A percentile compares a stretch with the other conserved stretches of the same genome.
phyloP scores from a whole-genome alignment of 2,329 filamentous ascomycete genomes.

The Nakataea oryzae region DNA sequence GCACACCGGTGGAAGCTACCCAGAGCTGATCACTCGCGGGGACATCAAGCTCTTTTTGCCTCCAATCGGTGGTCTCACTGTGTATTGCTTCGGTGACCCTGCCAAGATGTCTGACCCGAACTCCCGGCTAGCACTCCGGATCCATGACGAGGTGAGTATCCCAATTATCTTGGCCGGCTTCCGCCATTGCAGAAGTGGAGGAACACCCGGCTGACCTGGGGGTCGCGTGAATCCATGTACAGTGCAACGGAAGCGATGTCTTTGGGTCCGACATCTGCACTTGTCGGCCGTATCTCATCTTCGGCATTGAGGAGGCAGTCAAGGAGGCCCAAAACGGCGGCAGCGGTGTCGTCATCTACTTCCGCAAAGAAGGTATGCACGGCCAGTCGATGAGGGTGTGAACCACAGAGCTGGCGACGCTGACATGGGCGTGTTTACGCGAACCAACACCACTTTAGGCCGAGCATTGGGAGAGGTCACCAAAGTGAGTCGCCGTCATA shows the following conservation, averaged over 20 bases:
- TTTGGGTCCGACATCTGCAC: constrained; percentile 98
- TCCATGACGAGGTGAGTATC: constrained; percentile 52
- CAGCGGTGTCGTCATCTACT: constrained; percentile 94
- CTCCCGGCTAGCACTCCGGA: constrained; percentile 68
- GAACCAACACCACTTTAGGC: constrained; percentile 21
- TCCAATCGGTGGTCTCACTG: constrained; percentile 88
- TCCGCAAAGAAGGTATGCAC: constrained; percentile 69
- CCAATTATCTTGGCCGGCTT: not conserved
- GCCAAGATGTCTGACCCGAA: constrained; percentile 87
- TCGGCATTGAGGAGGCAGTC: constrained; percentile 93
- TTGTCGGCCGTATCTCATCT: constrained; percentile 89
- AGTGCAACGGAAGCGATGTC: constrained; percentile 93
- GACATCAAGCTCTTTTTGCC: constrained; percentile 95
- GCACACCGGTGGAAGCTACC: constrained; percentile 91
- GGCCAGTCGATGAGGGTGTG: not conserved
- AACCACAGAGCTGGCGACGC: not conserved
- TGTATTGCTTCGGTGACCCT: constrained; percentile 94
- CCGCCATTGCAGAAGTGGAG: not conserved
- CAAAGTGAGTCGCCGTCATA: constrained; percentile 50
- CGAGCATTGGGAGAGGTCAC: constrained; percentile 90
- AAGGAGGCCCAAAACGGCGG: constrained; percentile 93
- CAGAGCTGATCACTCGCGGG: constrained; percentile 86
- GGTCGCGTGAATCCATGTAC: not conserved
- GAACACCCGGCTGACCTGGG: not conserved
- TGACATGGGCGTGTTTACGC: no score